Evolutionary conservation across 441 rosid species (phyloP).

Genomic region (Flueggea neowawraea): DNA sequence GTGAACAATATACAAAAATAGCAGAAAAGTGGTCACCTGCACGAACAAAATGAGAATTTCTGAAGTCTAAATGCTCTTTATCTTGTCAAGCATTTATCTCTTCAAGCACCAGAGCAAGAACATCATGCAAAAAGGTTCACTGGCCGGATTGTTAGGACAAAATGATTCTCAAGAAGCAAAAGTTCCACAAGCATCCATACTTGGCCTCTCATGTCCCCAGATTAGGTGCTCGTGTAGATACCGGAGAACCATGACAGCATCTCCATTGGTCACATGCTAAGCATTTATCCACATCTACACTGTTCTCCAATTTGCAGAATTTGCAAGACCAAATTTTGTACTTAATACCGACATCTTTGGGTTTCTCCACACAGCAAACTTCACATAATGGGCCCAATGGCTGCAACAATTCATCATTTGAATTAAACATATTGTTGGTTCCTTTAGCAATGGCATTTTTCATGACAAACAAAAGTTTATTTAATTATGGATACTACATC

Average conservation of each 20-base stretch:
- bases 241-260: slow-evolving; percentile 68
- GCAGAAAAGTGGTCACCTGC: no score
- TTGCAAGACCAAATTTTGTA: slow-evolving; percentile 64
- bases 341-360: slow-evolving; percentile 37
- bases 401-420: slow-evolving; percentile 30
- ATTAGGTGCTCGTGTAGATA: slow-evolving; percentile 51
- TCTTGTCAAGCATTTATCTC: no score
- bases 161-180: not conserved
- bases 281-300: slow-evolving; percentile 57
- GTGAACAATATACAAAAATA: no score
- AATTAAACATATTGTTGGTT: slow-evolving; percentile 6
- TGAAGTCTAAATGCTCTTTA: no score
- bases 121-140: no score
- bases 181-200: slow-evolving; percentile 3
- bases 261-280: slow-evolving; percentile 86
- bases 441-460: not conserved
- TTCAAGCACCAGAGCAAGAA: no score
- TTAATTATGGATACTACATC: no score
- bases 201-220: slow-evolving; percentile 51
- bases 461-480: no score
- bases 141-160: slow-evolving; percentile 7
- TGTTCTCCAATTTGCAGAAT: slow-evolving; percentile 75
- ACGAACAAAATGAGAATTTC: no score
- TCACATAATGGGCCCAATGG: slow-evolving; percentile 60
- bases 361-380: slow-evolving; percentile 51